Evolutionary conservation across 1,139 yeast genomes (phyloP).

Genomic region (Candida tetrigidarum): DNA sequence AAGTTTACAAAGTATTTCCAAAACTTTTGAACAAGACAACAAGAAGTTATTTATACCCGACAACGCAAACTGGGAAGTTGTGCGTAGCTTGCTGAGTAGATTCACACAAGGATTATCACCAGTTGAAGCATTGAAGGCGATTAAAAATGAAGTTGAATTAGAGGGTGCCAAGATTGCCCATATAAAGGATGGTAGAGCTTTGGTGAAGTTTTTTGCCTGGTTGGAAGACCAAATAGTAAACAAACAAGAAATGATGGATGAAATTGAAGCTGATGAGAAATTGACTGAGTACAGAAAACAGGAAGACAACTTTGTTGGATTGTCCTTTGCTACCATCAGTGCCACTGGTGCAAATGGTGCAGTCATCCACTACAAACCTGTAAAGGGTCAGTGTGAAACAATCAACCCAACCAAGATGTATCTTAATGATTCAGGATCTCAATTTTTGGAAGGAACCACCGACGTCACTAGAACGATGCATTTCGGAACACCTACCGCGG

Average conservation of each 20-base stretch:
- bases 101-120: constrained; percentile 59
- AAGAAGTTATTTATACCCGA: constrained; percentile 62
- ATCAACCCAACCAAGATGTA: constrained; percentile 81
- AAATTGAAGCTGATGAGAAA: constrained; percentile 77
- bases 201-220: constrained; percentile 85
- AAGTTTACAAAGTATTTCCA: constrained; percentile 48
- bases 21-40: constrained; percentile 40
- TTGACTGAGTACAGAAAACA: constrained; percentile 64
- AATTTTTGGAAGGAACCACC: constrained; percentile 93
- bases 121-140: constrained; percentile 73
- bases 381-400: constrained; percentile 56
- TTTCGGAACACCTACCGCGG: constrained; percentile 67
- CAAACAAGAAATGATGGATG: constrained; percentile 69
- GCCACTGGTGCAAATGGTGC: constrained; percentile 96
- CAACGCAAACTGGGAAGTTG: constrained; percentile 81
- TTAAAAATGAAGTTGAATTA: constrained; percentile 76
- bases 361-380: constrained; percentile 85
- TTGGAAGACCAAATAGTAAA: constrained; percentile 64
- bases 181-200: constrained; percentile 84
- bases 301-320: constrained; percentile 71
- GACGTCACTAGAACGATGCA: constrained; percentile 95
- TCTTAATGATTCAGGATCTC: constrained; percentile 92
- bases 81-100: constrained; percentile 50
- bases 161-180: constrained; percentile 80
- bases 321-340: constrained; percentile 91